Evolutionary conservation across 2,329 filamentous ascomycete species (phyloP).

Genomic region (Chrysoporthe cubensis): DNA sequence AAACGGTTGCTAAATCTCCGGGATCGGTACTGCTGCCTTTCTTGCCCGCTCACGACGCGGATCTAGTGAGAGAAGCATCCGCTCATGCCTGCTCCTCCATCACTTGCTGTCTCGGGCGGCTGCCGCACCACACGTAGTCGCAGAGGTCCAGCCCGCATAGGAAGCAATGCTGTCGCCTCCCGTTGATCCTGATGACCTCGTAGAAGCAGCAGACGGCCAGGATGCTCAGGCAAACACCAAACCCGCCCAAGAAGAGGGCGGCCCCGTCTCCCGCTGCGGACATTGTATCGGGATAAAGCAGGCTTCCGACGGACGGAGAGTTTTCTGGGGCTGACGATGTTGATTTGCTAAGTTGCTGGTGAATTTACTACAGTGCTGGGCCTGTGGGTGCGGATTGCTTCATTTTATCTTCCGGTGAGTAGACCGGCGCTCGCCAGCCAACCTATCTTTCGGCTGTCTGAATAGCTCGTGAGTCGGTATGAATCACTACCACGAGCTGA

Average conservation of each 20-base stretch:
- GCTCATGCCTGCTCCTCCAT: not conserved
- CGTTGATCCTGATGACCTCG: slow-evolving; percentile 4
- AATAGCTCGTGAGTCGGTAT: not conserved
- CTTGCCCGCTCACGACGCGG: not conserved
- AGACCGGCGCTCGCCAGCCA: too few species aligned
- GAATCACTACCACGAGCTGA: too few species aligned
- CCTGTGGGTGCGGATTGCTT: not conserved
- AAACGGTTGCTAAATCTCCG: too few species aligned
- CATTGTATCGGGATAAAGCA: not conserved
- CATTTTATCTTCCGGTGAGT: not conserved
- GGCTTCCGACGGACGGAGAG: not conserved
- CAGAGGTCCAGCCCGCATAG: slow-evolving; percentile 21
- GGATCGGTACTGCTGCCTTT: not conserved
- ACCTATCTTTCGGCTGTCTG: not conserved
- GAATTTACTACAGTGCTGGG: not conserved
- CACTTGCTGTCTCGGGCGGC: not conserved
- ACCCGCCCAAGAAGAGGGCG: slow-evolving; percentile 19
- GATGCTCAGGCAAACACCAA: slow-evolving; percentile 12
- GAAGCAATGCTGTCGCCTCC: slow-evolving; percentile 15
- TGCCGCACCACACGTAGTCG: slow-evolving; percentile 12
- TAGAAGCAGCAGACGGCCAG: slow-evolving; percentile 11
- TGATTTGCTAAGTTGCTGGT: not conserved
- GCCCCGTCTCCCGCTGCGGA: slow-evolving; percentile 10
- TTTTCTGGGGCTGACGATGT: not conserved
- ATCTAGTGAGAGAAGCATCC: not conserved